A percentile compares a stretch with the other conserved stretches of the same genome.
Evolutionary conservation across 2,329 filamentous ascomycete genomes (phyloP).

Genomic region (Proliferodiscus dingleyae): DNA sequence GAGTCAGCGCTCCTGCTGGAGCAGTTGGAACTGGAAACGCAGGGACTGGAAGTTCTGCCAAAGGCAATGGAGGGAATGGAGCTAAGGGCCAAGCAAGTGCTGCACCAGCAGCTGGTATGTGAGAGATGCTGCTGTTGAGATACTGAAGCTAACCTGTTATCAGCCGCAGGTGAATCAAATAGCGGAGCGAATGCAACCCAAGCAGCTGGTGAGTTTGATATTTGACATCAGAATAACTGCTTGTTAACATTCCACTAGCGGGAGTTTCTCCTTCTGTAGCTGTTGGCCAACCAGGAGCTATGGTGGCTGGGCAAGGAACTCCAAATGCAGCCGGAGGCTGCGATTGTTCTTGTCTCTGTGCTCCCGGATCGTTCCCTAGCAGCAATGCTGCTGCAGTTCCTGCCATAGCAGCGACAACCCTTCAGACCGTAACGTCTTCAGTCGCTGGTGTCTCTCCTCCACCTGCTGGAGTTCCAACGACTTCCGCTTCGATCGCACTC

Average conservation of each 20-base stretch:
- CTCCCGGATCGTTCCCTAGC: conserved; percentile 17
- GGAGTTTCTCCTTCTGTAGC: conserved; percentile 4
- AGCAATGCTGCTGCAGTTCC: conserved; percentile 1
- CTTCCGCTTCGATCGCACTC: neutral
- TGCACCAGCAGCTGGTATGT: neutral
- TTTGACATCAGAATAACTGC: neutral
- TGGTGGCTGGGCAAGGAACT: conserved; percentile 17
- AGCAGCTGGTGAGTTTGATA: too few species aligned
- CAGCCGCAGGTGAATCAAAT: neutral
- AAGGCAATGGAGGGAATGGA: neutral
- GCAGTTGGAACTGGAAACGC: neutral
- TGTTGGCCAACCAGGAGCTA: conserved; percentile 15
- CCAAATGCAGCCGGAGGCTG: conserved; percentile 15
- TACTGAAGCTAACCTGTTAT: neutral
- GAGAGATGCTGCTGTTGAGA: too few species aligned
- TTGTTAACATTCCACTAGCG: neutral
- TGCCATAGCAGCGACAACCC: conserved; percentile 2
- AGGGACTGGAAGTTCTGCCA: neutral
- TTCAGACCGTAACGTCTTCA: conserved; percentile 1
- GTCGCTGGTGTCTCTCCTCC: conserved; percentile 3
- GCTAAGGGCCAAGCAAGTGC: neutral
- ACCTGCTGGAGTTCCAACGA: neutral
- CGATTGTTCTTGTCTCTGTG: conserved; percentile 22
- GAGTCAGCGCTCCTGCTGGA: conserved; percentile 8
- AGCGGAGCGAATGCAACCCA: too few species aligned